These are phyloP conservation scores for Penicillium desertorum DNA, from an alignment of 495 filamentous ascomycete genomes.

Conservation along the genomic window DNA sequence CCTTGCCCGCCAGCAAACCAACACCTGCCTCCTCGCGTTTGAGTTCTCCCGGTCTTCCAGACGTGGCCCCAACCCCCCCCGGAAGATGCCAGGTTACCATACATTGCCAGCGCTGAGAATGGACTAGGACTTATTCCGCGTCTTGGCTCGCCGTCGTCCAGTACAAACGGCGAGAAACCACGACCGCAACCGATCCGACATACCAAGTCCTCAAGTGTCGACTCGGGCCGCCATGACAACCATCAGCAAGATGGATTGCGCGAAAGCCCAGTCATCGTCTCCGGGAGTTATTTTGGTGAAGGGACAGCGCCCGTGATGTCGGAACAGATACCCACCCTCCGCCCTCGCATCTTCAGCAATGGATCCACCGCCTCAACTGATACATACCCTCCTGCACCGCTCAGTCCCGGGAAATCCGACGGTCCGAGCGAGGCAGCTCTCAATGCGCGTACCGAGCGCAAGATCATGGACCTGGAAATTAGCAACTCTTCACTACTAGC, in stretches of 20 bases:
- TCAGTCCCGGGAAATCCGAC: constrained; percentile 48
- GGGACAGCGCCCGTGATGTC: constrained; percentile 26
- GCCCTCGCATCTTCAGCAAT: constrained; percentile 45
- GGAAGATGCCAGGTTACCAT: constrained; percentile 21
- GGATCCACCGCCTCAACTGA: constrained; percentile 37
- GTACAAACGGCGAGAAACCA: constrained; percentile 19
- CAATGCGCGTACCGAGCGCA: constrained; percentile 86
- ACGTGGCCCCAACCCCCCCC: constrained; percentile 29
- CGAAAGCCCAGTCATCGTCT: constrained; percentile 37
- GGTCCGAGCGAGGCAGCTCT: constrained; percentile 62
- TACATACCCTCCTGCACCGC: constrained; percentile 31
- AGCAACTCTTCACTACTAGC: constrained; percentile 93
- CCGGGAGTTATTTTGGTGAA: constrained; percentile 26
- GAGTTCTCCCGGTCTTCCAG: constrained; percentile 39
- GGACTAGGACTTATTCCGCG: constrained; percentile 18
- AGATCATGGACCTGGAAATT: constrained; percentile 96
- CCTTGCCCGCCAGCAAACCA: constrained; percentile 29
- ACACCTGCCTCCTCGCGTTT: constrained; percentile 41
- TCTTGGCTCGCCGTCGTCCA: constrained; percentile 26
- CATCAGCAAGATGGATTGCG: constrained; percentile 31
- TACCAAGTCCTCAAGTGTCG: constrained; percentile 43
- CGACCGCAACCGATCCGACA: constrained; percentile 27
- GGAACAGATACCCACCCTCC: constrained; percentile 35
- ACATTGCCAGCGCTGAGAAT: constrained; percentile 11
- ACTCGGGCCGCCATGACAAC: constrained; percentile 27